Evolutionary conservation across 345 rosid genomes (phyloP).

Genomic region (Geranium brycei): DNA sequence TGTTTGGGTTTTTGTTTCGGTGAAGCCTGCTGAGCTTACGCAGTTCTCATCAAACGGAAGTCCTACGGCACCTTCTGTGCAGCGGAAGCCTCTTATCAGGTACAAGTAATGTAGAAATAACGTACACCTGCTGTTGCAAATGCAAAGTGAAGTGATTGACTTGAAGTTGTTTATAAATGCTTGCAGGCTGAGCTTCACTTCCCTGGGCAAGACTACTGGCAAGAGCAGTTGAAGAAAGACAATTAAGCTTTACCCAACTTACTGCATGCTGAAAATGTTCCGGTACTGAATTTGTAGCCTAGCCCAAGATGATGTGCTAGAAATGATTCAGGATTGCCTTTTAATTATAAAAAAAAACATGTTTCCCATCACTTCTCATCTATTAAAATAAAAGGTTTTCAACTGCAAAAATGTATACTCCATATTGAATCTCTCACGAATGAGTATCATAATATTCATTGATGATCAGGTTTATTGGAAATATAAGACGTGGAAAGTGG

Average conservation of each 20-base stretch:
- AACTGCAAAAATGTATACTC: too few relatives aligned
- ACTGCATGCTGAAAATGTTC: background rate
- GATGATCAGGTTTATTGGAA: too few relatives aligned
- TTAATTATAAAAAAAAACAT: too few relatives aligned
- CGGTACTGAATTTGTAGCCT: too few relatives aligned
- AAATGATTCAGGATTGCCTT: too few relatives aligned
- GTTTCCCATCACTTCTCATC: too few relatives aligned
- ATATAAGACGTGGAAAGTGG: too few relatives aligned
- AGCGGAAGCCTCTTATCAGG: conserved; percentile 72
- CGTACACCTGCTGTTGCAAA: too few relatives aligned
- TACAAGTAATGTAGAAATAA: conserved; percentile 8
- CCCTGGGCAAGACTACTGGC: conserved; percentile 45
- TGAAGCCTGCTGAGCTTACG: conserved; percentile 47
- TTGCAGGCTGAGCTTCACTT: conserved; percentile 69
- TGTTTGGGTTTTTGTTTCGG: conserved; percentile 10
- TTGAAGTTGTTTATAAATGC: background rate
- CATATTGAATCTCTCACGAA: too few relatives aligned
- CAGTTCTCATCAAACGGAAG: conserved; percentile 18
- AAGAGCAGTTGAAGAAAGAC: conserved; percentile 18
- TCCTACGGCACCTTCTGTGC: conserved; percentile 30
- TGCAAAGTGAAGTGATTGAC: background rate
- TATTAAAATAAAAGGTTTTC: too few relatives aligned
- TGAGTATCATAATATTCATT: too few relatives aligned
- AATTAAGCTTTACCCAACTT: background rate
- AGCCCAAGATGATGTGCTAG: too few relatives aligned